These are phyloP conservation scores for Friedmanniomyces simplex DNA, from an alignment of 495 filamentous ascomycete genomes.

Conservation along the genomic window DNA sequence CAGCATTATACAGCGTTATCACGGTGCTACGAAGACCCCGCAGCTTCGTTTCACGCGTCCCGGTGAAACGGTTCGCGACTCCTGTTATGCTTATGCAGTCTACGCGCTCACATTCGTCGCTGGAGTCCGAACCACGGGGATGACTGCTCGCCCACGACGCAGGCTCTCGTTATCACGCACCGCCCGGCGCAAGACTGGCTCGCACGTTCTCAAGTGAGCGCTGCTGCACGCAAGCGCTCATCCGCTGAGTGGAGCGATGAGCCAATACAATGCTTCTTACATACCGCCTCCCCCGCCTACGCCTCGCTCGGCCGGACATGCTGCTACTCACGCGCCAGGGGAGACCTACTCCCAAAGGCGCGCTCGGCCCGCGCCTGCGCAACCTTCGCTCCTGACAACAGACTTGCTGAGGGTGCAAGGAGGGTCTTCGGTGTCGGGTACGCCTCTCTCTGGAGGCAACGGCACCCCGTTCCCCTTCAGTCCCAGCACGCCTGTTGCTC, in stretches of 20 bases:
- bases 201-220: neutral
- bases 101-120: conserved; percentile 10
- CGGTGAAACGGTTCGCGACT: neutral
- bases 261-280: conserved; percentile 1
- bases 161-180: neutral
- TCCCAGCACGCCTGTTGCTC: conserved; percentile 12
- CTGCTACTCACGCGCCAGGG: neutral
- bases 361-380: neutral
- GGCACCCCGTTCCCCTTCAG: conserved; percentile 2
- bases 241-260: neutral
- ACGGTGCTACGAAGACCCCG: neutral
- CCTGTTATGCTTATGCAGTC: conserved; percentile 1
- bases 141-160: neutral
- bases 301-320: neutral
- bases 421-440: neutral
- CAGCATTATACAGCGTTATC: neutral
- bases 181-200: neutral
- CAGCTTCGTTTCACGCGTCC: neutral
- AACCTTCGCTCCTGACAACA: conserved; percentile 1
- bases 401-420: conserved; percentile 2
- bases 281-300: conserved; percentile 6
- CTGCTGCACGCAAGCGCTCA: neutral
- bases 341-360: conserved; percentile 3
- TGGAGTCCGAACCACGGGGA: neutral
- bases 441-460: neutral